These are phyloP conservation scores for Aureobasidium sp. DNA, from an alignment of 2,329 filamentous ascomycete genomes.

Conservation along the genomic window DNA sequence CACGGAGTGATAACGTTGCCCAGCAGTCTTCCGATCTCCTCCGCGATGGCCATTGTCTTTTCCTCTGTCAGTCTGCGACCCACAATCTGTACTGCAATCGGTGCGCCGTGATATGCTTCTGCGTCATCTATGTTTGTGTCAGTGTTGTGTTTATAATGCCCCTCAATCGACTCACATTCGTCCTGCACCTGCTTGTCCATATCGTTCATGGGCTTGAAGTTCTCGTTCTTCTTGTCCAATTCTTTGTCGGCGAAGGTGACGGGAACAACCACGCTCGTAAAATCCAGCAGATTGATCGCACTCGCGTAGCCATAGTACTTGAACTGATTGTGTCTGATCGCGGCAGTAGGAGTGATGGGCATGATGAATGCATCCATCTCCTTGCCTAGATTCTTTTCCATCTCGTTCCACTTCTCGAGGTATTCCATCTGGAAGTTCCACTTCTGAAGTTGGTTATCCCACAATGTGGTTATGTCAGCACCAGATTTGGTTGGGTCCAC, in stretches of 20 bases:
- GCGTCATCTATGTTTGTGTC: constrained; percentile 26
- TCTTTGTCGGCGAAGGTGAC: constrained; percentile 26
- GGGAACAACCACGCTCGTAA: constrained; percentile 25
- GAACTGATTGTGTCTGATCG: constrained; percentile 24
- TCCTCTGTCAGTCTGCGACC: constrained; percentile 31
- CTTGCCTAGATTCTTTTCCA: constrained; percentile 23
- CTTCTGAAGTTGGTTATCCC: not conserved
- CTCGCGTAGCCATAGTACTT: constrained; percentile 22
- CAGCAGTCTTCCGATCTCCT: constrained; percentile 20
- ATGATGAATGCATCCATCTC: constrained; percentile 30
- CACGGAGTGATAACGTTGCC: constrained; percentile 2
- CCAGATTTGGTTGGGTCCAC: not conserved
- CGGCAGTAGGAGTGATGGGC: constrained; percentile 31
- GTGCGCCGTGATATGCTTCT: constrained; percentile 31
- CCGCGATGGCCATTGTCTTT: constrained; percentile 30
- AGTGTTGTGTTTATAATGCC: not conserved
- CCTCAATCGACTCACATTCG: constrained; percentile 12
- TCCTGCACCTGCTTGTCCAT: constrained; percentile 18
- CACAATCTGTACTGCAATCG: constrained; percentile 30
- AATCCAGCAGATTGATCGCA: constrained; percentile 8
- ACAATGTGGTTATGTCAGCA: not conserved
- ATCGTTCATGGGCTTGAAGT: constrained; percentile 23
- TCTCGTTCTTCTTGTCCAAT: constrained; percentile 21
- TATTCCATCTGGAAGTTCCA: constrained; percentile 13
- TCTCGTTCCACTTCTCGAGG: constrained; percentile 28